phyloP scores from a whole-genome alignment of 495 filamentous ascomycete genomes.

The Glonium stellatum region DNA sequence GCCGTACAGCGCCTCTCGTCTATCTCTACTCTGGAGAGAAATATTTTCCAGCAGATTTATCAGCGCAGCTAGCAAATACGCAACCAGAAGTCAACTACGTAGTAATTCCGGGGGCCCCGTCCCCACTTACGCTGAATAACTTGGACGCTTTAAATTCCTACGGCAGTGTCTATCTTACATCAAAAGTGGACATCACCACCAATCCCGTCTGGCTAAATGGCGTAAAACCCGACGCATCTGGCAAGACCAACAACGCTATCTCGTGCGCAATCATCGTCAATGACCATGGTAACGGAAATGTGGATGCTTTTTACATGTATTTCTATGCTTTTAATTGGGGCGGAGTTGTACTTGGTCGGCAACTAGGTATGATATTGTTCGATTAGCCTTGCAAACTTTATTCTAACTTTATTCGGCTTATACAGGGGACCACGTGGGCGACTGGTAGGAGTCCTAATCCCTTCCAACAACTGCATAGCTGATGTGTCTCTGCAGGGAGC shows the following conservation, averaged over 20 bases:
- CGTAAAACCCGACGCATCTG: slow-evolving; percentile 36
- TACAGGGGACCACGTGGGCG: slow-evolving; percentile 57
- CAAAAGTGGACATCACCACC: slow-evolving; percentile 46
- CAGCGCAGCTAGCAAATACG: slow-evolving; percentile 50
- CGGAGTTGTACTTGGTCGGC: slow-evolving; percentile 9
- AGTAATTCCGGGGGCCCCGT: slow-evolving; percentile 36
- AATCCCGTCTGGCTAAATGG: slow-evolving; percentile 46
- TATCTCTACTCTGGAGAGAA: slow-evolving; percentile 47
- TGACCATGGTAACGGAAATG: slow-evolving; percentile 45
- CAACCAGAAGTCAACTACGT: slow-evolving; percentile 47
- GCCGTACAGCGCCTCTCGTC: slow-evolving; percentile 23
- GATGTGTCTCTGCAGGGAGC: slow-evolving; percentile 41
- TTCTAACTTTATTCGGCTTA: slow-evolving; percentile 5
- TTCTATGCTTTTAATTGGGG: slow-evolving; percentile 55
- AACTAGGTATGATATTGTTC: background rate
- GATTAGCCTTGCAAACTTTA: slow-evolving; percentile 16
- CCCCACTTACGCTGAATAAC: slow-evolving; percentile 40
- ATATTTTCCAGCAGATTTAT: slow-evolving; percentile 53
- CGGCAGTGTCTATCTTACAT: slow-evolving; percentile 50
- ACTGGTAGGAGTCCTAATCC: slow-evolving; percentile 42
- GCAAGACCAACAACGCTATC: slow-evolving; percentile 39
- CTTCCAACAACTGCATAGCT: background rate
- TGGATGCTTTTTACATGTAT: slow-evolving; percentile 63
- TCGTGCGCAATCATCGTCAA: slow-evolving; percentile 47
- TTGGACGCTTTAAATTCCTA: slow-evolving; percentile 46